Conservation (phyloP, 2,329 filamentous ascomycete species). For the Aspergillus niger region DNA sequence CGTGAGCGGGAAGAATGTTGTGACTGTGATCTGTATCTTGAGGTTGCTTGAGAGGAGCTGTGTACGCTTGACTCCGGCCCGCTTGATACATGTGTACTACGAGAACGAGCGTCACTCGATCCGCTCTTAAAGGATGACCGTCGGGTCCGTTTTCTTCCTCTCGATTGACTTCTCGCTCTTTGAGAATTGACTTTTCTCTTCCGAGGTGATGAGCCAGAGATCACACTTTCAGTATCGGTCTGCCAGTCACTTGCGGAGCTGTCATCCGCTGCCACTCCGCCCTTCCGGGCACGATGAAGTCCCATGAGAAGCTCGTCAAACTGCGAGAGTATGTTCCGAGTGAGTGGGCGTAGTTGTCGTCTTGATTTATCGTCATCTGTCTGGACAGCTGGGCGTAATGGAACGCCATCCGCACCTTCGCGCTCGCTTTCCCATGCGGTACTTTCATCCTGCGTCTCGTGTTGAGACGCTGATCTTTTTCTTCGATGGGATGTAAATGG, state of each 20-base stretch:
- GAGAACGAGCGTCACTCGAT: constrained; percentile 12
- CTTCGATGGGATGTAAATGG: neutral
- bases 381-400: constrained; percentile 56
- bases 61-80: neutral
- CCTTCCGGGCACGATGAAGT: constrained; percentile 67
- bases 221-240: constrained; percentile 31
- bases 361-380: constrained; percentile 71
- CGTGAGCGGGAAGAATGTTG: constrained; percentile 16
- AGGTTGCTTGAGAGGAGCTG: constrained; percentile 5
- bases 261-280: constrained; percentile 42
- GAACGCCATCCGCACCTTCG: constrained; percentile 12
- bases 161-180: constrained; percentile 23
- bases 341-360: constrained; percentile 65
- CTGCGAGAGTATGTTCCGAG: constrained; percentile 69
- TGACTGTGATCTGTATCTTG: constrained; percentile 10
- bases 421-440: constrained; percentile 23
- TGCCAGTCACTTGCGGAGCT: constrained; percentile 32
- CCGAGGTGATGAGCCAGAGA: constrained; percentile 19
- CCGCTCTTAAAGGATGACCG: constrained; percentile 12
- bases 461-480: constrained; percentile 5
- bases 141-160: constrained; percentile 30
- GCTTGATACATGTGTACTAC: constrained; percentile 13
- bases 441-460: constrained; percentile 19
- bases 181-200: constrained; percentile 10
- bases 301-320: constrained; percentile 70